A percentile compares a stretch with the other conserved stretches of the same genome.
phyloP scores from a whole-genome alignment of 2,329 filamentous ascomycete species.

The Xylaria sp. region DNA sequence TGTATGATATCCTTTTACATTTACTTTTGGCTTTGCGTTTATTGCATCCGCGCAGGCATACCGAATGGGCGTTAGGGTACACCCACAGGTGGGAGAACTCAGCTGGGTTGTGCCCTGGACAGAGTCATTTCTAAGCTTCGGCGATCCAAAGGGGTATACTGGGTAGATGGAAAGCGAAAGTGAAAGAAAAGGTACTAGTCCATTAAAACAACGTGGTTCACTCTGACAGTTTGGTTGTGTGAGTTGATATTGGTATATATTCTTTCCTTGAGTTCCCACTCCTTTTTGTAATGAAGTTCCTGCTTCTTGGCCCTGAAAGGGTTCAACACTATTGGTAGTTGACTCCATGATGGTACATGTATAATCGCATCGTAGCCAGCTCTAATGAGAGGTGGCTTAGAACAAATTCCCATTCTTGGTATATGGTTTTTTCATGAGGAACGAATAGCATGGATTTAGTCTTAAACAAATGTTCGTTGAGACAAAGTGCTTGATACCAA shows the following conservation, averaged over 20 bases:
- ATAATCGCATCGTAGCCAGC: background rate
- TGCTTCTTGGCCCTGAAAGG: background rate
- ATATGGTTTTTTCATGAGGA: too few relatives aligned
- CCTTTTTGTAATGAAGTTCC: background rate
- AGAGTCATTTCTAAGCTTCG: background rate
- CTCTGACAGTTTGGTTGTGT: background rate
- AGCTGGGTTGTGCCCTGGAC: background rate
- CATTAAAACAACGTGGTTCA: background rate
- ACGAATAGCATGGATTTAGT: background rate
- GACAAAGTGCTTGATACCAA: background rate
- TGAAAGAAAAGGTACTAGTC: conserved; percentile 1
- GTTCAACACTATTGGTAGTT: background rate
- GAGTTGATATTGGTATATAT: background rate
- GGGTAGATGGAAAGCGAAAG: background rate
- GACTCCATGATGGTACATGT: background rate
- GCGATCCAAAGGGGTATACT: background rate
- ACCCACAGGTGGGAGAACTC: conserved; percentile 11
- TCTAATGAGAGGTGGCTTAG: background rate
- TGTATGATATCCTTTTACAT: conserved; percentile 28
- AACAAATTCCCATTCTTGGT: background rate
- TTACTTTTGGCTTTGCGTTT: conserved; percentile 15
- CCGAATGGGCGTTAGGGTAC: conserved; percentile 16
- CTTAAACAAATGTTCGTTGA: background rate
- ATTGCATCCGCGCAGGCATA: conserved; percentile 28
- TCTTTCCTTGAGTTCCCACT: background rate